These are phyloP conservation scores for Aspergillus sclerotialis DNA, from an alignment of 2,329 filamentous ascomycete species.

Conservation along the genomic window DNA sequence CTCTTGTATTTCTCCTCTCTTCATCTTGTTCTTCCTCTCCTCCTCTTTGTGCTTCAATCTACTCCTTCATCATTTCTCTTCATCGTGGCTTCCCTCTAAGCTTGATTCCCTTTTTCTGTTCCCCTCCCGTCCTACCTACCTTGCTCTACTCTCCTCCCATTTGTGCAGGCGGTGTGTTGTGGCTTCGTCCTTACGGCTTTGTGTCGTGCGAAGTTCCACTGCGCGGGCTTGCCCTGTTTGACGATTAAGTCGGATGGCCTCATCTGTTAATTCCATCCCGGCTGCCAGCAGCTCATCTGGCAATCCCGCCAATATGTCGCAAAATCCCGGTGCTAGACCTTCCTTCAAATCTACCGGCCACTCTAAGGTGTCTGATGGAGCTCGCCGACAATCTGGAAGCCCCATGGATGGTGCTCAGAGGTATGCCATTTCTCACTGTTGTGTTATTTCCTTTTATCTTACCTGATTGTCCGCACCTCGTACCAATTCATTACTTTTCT, in stretches of 20 bases:
- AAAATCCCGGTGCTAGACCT: conserved; percentile 32
- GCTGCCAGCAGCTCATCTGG: conserved; percentile 30
- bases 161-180: conserved; percentile 34
- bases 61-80: no score
- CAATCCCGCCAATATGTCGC: conserved; percentile 30
- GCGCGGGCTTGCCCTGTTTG: conserved; percentile 25
- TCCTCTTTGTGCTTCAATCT: no score
- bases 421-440: conserved; percentile 39
- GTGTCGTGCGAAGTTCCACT: conserved; percentile 29
- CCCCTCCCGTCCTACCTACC: not conserved
- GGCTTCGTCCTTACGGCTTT: conserved; percentile 27
- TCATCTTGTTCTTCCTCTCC: no score
- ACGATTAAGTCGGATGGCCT: conserved; percentile 33
- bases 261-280: conserved; percentile 30
- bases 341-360: conserved; percentile 45
- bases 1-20: no score
- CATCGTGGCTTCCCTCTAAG: no score
- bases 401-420: conserved; percentile 49
- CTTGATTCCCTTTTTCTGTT: not conserved
- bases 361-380: conserved; percentile 45
- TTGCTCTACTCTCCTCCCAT: conserved; percentile 5
- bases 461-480: no score
- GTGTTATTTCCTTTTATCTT: conserved; percentile 6
- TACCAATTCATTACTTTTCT: no score
- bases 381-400: conserved; percentile 50